Conservation (phyloP, 306 rosid species). For the Neltuma alba region DNA sequence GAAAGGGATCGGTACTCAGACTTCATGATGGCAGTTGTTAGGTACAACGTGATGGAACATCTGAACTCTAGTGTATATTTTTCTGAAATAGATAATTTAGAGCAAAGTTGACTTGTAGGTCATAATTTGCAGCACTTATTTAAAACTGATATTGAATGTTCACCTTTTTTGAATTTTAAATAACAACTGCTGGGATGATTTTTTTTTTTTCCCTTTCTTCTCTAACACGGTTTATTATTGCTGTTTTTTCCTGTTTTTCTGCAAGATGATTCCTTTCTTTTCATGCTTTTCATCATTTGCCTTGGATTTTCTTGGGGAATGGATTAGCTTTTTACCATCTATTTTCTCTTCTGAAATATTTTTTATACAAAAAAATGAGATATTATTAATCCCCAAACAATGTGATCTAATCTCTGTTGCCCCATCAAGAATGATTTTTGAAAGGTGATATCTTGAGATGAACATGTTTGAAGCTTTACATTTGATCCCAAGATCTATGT, state of each 20-base stretch:
- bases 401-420: neutral
- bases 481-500: neutral
- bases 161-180: neutral
- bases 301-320: neutral
- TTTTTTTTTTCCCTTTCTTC: neutral
- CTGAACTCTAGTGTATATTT: slow-evolving; percentile 24
- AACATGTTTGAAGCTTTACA: neutral
- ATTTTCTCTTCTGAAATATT: neutral
- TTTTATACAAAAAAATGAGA: neutral
- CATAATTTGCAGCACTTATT: neutral
- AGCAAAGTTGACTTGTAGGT: slow-evolving; percentile 23
- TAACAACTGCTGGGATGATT: neutral
- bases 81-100: slow-evolving; percentile 9
- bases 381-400: neutral
- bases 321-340: neutral
- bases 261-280: neutral
- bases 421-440: neutral
- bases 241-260: neutral
- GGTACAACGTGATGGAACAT: slow-evolving; percentile 45
- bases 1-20: slow-evolving; percentile 96
- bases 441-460: neutral
- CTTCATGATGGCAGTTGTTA: slow-evolving; percentile 83
- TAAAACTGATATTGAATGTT: neutral
- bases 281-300: neutral
- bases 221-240: neutral